A percentile compares a stretch with the other conserved stretches of the same genome.
Evolutionary conservation across 2,329 filamentous ascomycete species (phyloP).

Genomic region (Nemania sp.): DNA sequence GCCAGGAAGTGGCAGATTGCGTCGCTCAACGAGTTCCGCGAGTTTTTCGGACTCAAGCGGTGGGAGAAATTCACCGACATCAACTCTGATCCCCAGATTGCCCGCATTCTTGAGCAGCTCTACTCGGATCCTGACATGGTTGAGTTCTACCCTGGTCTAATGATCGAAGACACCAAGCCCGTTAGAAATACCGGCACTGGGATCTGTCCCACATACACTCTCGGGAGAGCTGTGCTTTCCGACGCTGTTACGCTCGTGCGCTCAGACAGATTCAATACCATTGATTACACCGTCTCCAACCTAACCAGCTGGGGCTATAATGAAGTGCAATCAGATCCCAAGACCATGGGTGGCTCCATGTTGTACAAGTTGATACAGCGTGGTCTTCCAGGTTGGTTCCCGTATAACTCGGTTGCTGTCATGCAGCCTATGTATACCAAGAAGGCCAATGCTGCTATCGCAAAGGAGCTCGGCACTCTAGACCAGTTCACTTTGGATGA

Average conservation of each 20-base stretch:
- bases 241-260: constrained; percentile 71
- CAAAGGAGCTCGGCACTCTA: constrained; percentile 54
- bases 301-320: constrained; percentile 61
- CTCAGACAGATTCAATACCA: constrained; percentile 69
- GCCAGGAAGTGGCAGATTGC: constrained; percentile 71
- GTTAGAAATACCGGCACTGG: constrained; percentile 64
- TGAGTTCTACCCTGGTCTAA: constrained; percentile 76
- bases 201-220: constrained; percentile 64
- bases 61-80: constrained; percentile 70
- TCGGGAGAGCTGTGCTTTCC: constrained; percentile 67
- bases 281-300: constrained; percentile 57
- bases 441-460: constrained; percentile 55
- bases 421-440: constrained; percentile 62
- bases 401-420: constrained; percentile 56
- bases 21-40: constrained; percentile 73
- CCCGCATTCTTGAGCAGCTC: constrained; percentile 66
- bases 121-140: constrained; percentile 75
- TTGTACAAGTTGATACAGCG: constrained; percentile 61
- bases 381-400: constrained; percentile 59
- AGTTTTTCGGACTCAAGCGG: constrained; percentile 70
- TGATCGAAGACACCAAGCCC: constrained; percentile 69
- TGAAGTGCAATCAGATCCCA: constrained; percentile 54
- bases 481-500: constrained; percentile 53
- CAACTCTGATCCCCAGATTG: constrained; percentile 67
- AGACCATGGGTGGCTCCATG: constrained; percentile 58